A percentile compares a stretch with the other conserved stretches of the same genome.
phyloP scores from a whole-genome alignment of 2,329 filamentous ascomycete species.

The Stachybotrys chartarum region DNA sequence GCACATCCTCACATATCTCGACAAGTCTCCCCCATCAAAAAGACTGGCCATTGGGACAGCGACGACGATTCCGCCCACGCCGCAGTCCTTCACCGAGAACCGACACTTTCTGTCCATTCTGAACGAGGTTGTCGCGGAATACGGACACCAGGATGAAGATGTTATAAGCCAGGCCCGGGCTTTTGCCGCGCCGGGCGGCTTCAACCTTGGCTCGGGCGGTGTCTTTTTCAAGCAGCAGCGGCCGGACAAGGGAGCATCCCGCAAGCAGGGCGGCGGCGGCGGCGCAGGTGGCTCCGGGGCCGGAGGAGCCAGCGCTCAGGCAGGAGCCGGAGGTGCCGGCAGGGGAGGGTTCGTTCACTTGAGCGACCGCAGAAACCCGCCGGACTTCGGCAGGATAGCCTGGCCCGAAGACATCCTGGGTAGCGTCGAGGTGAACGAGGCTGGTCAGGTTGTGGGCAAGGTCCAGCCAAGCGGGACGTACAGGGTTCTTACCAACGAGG shows the following conservation, averaged over 20 bases:
- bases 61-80: conserved; percentile 51
- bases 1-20: conserved; percentile 53
- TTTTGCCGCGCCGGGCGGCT: conserved; percentile 51
- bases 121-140: conserved; percentile 45
- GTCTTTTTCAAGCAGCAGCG: conserved; percentile 39
- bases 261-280: conserved; percentile 29
- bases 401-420: conserved; percentile 66
- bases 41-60: conserved; percentile 53
- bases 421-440: conserved; percentile 55
- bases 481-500: conserved; percentile 56
- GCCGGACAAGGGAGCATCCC: conserved; percentile 21
- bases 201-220: conserved; percentile 44
- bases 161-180: conserved; percentile 50
- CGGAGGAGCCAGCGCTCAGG: conserved; percentile 51
- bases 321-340: conserved; percentile 53
- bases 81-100: conserved; percentile 53
- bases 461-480: conserved; percentile 57
- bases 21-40: conserved; percentile 46
- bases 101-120: conserved; percentile 51
- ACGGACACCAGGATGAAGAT: conserved; percentile 50
- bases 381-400: conserved; percentile 60
- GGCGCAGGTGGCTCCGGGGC: conserved; percentile 38
- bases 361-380: conserved; percentile 56
- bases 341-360: conserved; percentile 58
- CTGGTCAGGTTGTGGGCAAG: conserved; percentile 49